Conservation (phyloP, 2,329 filamentous ascomycete genomes). For the Colletotrichum sp. region DNA sequence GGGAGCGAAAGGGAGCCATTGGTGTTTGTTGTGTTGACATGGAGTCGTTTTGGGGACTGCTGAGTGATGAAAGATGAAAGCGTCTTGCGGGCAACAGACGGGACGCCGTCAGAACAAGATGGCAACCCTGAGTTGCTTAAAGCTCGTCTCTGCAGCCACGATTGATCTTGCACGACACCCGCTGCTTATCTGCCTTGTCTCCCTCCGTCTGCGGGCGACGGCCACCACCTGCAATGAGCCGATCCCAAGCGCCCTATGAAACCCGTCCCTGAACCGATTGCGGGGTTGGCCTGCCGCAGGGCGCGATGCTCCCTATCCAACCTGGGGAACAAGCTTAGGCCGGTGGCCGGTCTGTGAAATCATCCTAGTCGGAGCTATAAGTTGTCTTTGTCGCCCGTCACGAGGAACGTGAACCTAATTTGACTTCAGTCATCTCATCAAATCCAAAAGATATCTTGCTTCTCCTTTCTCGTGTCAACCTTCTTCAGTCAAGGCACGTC, state of each 20-base stretch:
- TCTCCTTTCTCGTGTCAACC: not conserved
- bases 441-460: not conserved
- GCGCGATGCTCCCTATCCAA: slow-evolving; percentile 13
- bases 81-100: not conserved
- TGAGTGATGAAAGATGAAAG: not conserved
- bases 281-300: slow-evolving; percentile 12
- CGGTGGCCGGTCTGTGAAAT: slow-evolving; percentile 7
- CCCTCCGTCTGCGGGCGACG: not conserved
- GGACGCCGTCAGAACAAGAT: not conserved
- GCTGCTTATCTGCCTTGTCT: slow-evolving; percentile 6
- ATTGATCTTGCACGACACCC: not conserved
- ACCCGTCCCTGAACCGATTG: slow-evolving; percentile 10
- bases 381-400: slow-evolving; percentile 13
- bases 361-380: slow-evolving; percentile 9
- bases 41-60: not conserved
- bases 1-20: not conserved
- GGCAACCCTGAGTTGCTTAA: not conserved
- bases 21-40: not conserved
- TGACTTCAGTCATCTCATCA: slow-evolving; percentile 12
- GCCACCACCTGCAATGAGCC: slow-evolving; percentile 3
- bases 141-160: not conserved
- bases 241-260: slow-evolving; percentile 17
- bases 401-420: not conserved
- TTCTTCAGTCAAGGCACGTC: not conserved
- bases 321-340: not conserved